Evolutionary conservation across 192 early-diverging fungal genomes (phyloP).

Genomic region (Paraglomus brasilianum): DNA sequence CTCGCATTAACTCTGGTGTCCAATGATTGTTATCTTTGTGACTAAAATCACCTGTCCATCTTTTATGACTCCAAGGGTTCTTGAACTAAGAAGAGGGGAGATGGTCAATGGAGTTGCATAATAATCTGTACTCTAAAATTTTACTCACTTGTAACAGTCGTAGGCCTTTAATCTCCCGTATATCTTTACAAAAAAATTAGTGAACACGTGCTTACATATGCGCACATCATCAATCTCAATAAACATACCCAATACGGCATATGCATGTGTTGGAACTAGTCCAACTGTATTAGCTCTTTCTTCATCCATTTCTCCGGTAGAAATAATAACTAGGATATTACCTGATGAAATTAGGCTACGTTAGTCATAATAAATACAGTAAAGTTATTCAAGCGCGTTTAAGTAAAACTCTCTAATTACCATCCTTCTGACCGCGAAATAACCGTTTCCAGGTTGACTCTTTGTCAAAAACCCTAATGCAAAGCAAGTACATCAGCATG

Average conservation of each 20-base stretch:
- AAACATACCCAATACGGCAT: slow-evolving; percentile 69
- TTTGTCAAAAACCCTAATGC: slow-evolving; percentile 52
- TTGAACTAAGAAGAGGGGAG: slow-evolving; percentile 58
- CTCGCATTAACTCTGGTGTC: slow-evolving; percentile 66
- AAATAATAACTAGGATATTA: slow-evolving; percentile 76
- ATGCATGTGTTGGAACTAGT: slow-evolving; percentile 86
- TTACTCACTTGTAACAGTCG: slow-evolving; percentile 62
- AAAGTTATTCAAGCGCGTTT: no score
- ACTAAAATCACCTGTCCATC: slow-evolving; percentile 81
- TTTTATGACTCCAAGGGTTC: slow-evolving; percentile 89
- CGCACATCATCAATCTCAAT: not conserved
- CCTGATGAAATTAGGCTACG: slow-evolving; percentile 35
- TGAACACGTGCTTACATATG: not conserved
- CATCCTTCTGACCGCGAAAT: slow-evolving; percentile 61
- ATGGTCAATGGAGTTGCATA: no score
- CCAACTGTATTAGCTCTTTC: slow-evolving; percentile 66
- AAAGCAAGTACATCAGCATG: slow-evolving; percentile 23
- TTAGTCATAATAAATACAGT: not conserved
- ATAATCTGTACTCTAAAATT: no score
- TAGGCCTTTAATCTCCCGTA: slow-evolving; percentile 58
- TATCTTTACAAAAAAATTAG: slow-evolving; percentile 37
- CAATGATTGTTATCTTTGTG: slow-evolving; percentile 63
- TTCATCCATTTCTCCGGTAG: slow-evolving; percentile 75
- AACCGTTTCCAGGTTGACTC: slow-evolving; percentile 76
- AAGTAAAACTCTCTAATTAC: slow-evolving; percentile 30